Conservation (phyloP, 2,329 filamentous ascomycete species). For the Cordyceps tenuipes region DNA sequence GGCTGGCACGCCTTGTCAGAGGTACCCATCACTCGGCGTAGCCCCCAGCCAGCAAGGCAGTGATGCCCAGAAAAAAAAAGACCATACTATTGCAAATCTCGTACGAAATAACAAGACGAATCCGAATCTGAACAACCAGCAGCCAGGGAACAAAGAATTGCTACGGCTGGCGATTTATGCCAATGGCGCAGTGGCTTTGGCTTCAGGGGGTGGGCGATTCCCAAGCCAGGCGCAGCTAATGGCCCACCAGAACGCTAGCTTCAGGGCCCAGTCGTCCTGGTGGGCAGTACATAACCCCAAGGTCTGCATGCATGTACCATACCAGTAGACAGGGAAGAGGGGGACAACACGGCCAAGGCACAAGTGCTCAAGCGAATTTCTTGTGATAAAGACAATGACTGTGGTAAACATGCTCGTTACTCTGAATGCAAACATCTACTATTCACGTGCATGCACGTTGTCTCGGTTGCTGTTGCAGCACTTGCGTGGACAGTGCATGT, state of each 20-base stretch:
- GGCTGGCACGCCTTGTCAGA: background rate
- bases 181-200: conserved; percentile 9
- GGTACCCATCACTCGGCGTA: background rate
- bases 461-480: background rate
- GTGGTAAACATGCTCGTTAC: background rate
- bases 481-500: background rate
- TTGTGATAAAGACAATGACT: too few species aligned
- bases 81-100: background rate
- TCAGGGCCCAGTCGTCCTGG: background rate
- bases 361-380: background rate
- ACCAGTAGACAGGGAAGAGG: too few species aligned
- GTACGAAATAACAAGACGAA: background rate
- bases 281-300: too few species aligned
- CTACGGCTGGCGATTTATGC: conserved; percentile 9
- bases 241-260: background rate
- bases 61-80: too few species aligned
- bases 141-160: background rate
- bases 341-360: background rate
- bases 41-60: background rate
- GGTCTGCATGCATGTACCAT: too few species aligned
- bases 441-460: background rate
- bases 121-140: background rate
- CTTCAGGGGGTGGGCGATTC: background rate
- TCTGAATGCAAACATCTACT: background rate
- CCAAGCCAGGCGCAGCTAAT: background rate